Evolutionary conservation across 2,329 filamentous ascomycete species (phyloP).

Genomic region (Calonectria henricotiae): DNA sequence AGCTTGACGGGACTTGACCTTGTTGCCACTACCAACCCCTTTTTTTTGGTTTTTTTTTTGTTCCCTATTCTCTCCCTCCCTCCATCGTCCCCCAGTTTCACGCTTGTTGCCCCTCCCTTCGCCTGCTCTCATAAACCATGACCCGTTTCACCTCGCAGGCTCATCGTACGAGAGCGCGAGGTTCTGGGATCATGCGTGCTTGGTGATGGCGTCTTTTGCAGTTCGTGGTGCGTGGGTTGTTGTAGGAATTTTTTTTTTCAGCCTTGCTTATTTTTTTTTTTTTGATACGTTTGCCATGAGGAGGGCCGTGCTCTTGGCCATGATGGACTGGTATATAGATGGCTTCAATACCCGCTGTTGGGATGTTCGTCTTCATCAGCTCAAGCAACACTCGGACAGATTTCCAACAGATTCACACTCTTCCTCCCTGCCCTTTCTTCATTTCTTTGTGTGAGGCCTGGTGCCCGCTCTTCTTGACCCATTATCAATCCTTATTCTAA

Average conservation of each 20-base stretch:
- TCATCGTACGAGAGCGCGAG: constrained; percentile 43
- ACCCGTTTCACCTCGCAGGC: constrained; percentile 40
- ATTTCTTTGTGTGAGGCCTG: constrained; percentile 23
- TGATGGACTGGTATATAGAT: constrained; percentile 38
- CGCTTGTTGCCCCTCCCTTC: background rate
- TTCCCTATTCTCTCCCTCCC: background rate
- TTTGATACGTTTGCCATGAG: background rate
- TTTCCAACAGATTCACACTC: background rate
- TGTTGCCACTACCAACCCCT: too few species aligned
- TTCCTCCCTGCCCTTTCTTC: constrained; percentile 14
- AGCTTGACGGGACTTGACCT: background rate
- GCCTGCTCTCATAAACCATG: constrained; percentile 11
- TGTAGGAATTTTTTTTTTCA: background rate
- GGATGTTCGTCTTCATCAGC: constrained; percentile 34
- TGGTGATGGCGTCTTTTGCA: constrained; percentile 23
- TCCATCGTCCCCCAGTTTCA: constrained; percentile 31
- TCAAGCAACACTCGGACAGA: constrained; percentile 36
- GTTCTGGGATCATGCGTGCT: constrained; percentile 42
- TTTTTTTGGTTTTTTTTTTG: too few species aligned
- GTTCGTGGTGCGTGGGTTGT: constrained; percentile 11
- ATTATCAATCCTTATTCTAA: constrained; percentile 2
- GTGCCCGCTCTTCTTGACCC: constrained; percentile 19
- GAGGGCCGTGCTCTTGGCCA: background rate
- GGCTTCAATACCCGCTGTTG: constrained; percentile 22
- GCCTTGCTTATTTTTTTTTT: constrained; percentile 1